phyloP scores from a whole-genome alignment of 202 grass and related monocot species.

The Elaeis oleifera region DNA sequence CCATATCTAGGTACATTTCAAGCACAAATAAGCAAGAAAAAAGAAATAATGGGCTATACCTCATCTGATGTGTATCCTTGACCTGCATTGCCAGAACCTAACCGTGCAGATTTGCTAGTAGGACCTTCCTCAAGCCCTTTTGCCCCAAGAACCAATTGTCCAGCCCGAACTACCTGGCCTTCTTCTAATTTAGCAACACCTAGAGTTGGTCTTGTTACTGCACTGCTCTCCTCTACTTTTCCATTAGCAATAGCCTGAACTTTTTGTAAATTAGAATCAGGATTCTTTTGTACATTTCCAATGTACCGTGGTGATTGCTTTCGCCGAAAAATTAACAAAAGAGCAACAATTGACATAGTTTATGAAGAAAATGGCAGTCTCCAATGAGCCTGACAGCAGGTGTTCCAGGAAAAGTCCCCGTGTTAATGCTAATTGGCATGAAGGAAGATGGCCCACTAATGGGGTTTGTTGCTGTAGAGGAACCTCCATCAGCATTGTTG shows the following conservation, averaged over 20 bases:
- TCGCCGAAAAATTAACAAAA: constrained; percentile 95
- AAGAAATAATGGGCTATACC: constrained; percentile 34
- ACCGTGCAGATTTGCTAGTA: constrained; percentile 51
- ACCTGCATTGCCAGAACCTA: constrained; percentile 94
- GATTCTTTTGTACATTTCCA: constrained; percentile 54
- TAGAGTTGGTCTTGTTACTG: constrained; percentile 38
- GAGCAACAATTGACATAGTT: constrained; percentile 79
- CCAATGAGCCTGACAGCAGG: constrained; percentile 97
- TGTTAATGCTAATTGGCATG: constrained; percentile 98
- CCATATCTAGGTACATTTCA: too few relatives aligned
- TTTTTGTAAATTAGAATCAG: constrained; percentile 66
- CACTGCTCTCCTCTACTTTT: constrained; percentile 61
- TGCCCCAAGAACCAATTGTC: constrained; percentile 45
- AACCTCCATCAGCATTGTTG: constrained; percentile 78
- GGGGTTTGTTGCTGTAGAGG: constrained; percentile 62
- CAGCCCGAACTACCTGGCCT: constrained; percentile 37
- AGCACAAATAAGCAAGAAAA: not conserved
- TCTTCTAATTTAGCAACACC: constrained; percentile 74
- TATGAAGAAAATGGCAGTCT: constrained; percentile 97
- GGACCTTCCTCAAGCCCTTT: constrained; percentile 75
- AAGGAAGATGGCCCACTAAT: constrained; percentile 66
- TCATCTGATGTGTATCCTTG: constrained; percentile 98
- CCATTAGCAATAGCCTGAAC: constrained; percentile 58
- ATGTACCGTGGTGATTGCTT: constrained; percentile 65
- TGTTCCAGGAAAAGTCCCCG: constrained; percentile 94